Evolutionary conservation across 2,329 filamentous ascomycete species (phyloP), one percentile per base, ranked within the genome.

Genomic region (Tricladium varicosporioides): DNA sequence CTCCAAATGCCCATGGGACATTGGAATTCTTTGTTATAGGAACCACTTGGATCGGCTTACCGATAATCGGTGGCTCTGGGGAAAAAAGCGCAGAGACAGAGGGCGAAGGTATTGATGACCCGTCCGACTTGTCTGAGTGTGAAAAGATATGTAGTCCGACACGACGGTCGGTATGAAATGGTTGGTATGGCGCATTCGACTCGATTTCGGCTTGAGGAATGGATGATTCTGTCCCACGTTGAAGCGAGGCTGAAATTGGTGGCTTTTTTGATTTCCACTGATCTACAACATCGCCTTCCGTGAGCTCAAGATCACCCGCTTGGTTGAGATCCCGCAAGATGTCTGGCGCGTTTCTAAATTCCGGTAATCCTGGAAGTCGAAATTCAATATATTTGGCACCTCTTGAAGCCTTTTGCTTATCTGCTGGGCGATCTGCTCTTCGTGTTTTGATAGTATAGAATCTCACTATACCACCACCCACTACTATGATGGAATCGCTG

Each of bases 141-240:
- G 58, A 73, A 68, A 87, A 89, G 44, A 91, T 81, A 63, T 86
- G 89, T 27, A 97, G 78, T n/a, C 81, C 84, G 46, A 97, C 89
- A 2, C 93, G 85, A 54, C 85, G 83, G 68, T 97, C 92, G 0
- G 92, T 94, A 71, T 97, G 93, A 76, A 97, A 97, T 1, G 94
- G 93, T 67, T 96, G 92, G 67, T 96, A 97, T 1, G 93, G 91
- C 4, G 92, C 89, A 68, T 93, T 97, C 1, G 93, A 96, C 70
- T 99, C 94, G 63, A 96, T 95, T 76, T 97, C 92, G 5, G 91
- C 91, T 62, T 87, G 83, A 0, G 85, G 84, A 56, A 83, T 92
- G 70, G 76, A 88, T 70, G 75, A 89, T 72, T 77, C 88, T 70
- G 64, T 66, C 49, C 65, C 69, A 31, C 55, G 60, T 16, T 77